Evolutionary conservation across 2,329 filamentous ascomycete species (phyloP), one percentile per base, ranked within the genome.

Genomic region (Aspergillus nomiae): DNA sequence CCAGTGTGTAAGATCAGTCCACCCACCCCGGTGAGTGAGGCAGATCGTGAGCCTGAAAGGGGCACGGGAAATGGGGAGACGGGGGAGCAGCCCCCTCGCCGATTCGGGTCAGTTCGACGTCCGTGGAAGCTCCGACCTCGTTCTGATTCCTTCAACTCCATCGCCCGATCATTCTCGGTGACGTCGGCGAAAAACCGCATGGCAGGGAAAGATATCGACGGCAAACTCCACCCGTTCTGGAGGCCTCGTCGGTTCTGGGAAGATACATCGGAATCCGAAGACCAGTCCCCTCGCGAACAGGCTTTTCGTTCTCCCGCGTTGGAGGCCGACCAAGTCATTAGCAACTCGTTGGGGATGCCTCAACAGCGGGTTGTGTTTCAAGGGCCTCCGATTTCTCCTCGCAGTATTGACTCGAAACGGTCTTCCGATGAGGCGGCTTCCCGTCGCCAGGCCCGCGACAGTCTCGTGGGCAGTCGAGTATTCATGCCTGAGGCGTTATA

Each of bases 191-290:
- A 73, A 63, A 81, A 82, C 61, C 74, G 76, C 60, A 80, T 78
- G 67, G 74, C 78, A 3, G 79, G 77, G 41, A 76, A 79, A 57
- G 76, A 81, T 26, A 75, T 80, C 54, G 81, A 86, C 59, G 79
- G 79, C 50, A 81, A 80, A 46, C 73, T 87, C 7, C 83, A 88
- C 66, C 86, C 87, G 1, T 87, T 89, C 71, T 89, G 87, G 87
- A 82, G 84, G 26, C 87, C 87, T 1, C 83, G 84, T 43, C 83
- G 83, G n/a, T 88, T 89, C 74, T 89, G 86, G 86, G 85, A 88
- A 45, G 85, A 84, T 45, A 75, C 86, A 30, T 76, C 80, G 19
- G 77, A 78, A 55, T 75, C 77, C 12, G 80, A 82, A 45, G 77
- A 71, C 28, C 77, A 80, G 21, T 64, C 66, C 11, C 63, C 64